Conservation (phyloP, 176 grass and related monocot species). For the Tillandsia fasciculata region DNA sequence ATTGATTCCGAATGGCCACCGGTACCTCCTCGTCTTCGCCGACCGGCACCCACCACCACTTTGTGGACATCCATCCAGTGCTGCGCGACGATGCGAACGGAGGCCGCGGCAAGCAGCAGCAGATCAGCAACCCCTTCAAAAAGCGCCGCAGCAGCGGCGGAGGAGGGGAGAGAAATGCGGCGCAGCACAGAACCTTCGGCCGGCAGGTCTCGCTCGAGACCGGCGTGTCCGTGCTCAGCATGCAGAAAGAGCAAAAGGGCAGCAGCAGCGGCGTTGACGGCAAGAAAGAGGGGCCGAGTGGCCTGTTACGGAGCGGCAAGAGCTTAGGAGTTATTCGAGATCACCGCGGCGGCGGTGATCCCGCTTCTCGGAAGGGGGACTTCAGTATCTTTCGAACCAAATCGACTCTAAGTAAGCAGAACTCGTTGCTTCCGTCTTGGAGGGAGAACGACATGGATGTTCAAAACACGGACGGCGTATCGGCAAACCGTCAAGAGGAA, state of each 20-base stretch:
- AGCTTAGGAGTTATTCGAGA: conserved; percentile 42
- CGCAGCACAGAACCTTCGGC: conserved; percentile 32
- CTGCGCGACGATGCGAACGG: conserved; percentile 19
- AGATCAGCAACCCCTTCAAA: conserved; percentile 41
- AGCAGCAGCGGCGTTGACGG: conserved; percentile 10
- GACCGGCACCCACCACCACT: conserved; percentile 23
- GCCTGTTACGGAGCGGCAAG: conserved; percentile 61
- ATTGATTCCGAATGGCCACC: conserved; percentile 26
- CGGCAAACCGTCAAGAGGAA: conserved; percentile 23
- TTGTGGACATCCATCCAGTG: conserved; percentile 30
- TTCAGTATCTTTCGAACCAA: conserved; percentile 97
- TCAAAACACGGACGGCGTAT: conserved; percentile 32
- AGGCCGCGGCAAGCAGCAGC: conserved; percentile 17
- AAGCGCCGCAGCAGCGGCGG: neutral
- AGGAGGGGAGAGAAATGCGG: conserved; percentile 35
- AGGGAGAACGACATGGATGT: conserved; percentile 43
- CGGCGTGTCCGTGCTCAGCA: conserved; percentile 60
- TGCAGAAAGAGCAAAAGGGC: conserved; percentile 35
- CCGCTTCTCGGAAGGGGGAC: conserved; percentile 39
- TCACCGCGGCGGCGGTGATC: conserved; percentile 13
- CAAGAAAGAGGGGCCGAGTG: conserved; percentile 11
- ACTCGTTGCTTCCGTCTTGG: conserved; percentile 46
- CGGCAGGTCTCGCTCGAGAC: conserved; percentile 83
- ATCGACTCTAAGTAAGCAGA: conserved; percentile 80
- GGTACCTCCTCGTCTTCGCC: conserved; percentile 18